Evolutionary conservation across 371 early-diverging fungal species (phyloP), one percentile per base, ranked within the genome.

Genomic region (Rhizopus sp.): DNA sequence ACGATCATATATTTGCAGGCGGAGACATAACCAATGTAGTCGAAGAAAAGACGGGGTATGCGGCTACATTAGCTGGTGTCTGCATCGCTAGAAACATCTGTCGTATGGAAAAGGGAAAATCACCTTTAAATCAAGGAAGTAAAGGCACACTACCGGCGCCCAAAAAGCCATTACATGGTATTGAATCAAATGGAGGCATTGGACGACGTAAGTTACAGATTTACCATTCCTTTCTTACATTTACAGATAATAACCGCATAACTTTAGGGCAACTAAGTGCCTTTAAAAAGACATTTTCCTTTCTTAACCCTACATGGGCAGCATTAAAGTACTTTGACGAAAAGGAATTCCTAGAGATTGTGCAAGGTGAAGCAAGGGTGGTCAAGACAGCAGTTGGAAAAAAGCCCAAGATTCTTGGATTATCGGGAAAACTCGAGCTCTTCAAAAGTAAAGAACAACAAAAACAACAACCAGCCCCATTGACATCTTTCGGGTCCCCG

Each of bases 1-100:
- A 79, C 41, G 62, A 70, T 3, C 75, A 84, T 57, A 82, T 88
- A 45, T 87, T 85, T 60, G 75, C 84, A 5, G 82, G 84, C 2
- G 88, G 88, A 4, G 88, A 88, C 54, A 82, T 85, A 47, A 72
- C 79, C 29, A 77, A 86, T 13, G 66, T 78, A 0, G 60, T 66
- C 31, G 84, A 83, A 55, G 82, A 83, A 63, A 81, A 82, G n/a
- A 79, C 82, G 2, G 84, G 78, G 30, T 77, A 78, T 30, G 68
- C 84, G 9, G 84, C 80, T 35, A 79, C 80, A 32, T 60, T 79
- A 32, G 80, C 71, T 38, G 75, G 72, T 34, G 70, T 72, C 13
- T 66, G 63, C 32, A 74, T 77, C 34, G 67, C 75, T 12, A 55
- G 75, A 32, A 77, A 77, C 47, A 73, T 77, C 15, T 69, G 71